Conservation (phyloP, 768 basidiomycete species). For the Russula griseocarnosa region DNA sequence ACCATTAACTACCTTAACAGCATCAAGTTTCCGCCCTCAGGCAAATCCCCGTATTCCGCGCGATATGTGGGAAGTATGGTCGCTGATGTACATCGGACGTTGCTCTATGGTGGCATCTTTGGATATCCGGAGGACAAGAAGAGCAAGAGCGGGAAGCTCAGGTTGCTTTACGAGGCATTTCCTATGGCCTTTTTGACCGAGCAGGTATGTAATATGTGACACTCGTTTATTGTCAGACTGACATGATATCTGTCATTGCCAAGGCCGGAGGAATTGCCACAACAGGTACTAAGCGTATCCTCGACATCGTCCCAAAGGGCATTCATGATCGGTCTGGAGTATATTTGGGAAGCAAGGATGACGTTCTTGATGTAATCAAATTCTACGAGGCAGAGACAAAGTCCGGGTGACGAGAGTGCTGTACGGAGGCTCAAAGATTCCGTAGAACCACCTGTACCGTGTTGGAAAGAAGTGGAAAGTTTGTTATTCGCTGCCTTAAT, state of each 20-base stretch:
- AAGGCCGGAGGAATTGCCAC: constrained; percentile 96
- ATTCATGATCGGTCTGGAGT: constrained; percentile 94
- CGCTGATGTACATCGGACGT: constrained; percentile 93
- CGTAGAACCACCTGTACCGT: background rate
- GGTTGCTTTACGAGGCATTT: constrained; percentile 95
- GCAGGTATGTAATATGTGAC: constrained; percentile 51
- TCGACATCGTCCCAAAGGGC: constrained; percentile 80
- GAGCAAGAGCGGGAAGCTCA: constrained; percentile 91
- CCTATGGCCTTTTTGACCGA: constrained; percentile 96
- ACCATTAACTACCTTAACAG: constrained; percentile 79
- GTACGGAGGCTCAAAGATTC: background rate
- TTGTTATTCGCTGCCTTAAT: background rate
- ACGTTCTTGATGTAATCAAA: constrained; percentile 85
- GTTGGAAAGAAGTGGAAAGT: background rate
- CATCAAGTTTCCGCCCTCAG: constrained; percentile 81
- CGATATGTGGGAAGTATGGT: constrained; percentile 99
- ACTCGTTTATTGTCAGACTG: constrained; percentile 13
- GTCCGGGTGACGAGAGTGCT: constrained; percentile 14
- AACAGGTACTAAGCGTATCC: constrained; percentile 88
- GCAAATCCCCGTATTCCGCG: constrained; percentile 82
- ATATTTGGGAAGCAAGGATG: constrained; percentile 90
- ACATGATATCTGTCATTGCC: constrained; percentile 25
- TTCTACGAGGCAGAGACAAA: constrained; percentile 55
- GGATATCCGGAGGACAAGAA: constrained; percentile 99
- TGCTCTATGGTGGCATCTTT: constrained; percentile 97